These are phyloP conservation scores for Cymbomonas tetramitiformis DNA, from an alignment of 139 green algal species.

Conservation along the genomic window DNA sequence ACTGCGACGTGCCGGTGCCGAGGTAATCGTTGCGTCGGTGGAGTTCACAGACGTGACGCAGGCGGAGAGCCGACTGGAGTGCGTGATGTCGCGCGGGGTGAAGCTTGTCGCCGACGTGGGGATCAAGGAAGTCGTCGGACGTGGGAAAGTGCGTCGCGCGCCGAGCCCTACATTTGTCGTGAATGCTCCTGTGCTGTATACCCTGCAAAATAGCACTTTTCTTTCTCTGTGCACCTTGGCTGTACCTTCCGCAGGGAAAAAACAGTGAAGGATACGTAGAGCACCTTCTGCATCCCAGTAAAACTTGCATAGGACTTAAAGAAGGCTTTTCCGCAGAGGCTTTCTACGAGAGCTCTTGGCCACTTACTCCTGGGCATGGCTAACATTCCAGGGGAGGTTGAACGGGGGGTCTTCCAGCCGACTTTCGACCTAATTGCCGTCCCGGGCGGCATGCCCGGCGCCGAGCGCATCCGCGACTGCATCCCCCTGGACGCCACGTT, in stretches of 20 bases:
- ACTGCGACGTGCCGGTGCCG: conserved; percentile 47
- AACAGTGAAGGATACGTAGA: no score
- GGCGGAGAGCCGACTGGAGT: background rate
- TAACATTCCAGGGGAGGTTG: conserved; percentile 42
- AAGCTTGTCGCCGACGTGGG: conserved; percentile 61
- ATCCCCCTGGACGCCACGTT: conserved; percentile 41
- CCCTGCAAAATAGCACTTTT: no score
- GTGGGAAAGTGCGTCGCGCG: no score
- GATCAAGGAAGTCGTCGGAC: conserved; percentile 5
- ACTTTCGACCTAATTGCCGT: conserved; percentile 71
- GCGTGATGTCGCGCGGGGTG: conserved; percentile 39
- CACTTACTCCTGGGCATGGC: no score
- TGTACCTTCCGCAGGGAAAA: no score
- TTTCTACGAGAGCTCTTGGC: no score
- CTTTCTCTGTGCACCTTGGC: no score
- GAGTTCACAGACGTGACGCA: conserved; percentile 47
- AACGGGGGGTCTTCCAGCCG: background rate
- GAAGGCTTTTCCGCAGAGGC: no score
- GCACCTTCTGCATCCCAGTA: no score
- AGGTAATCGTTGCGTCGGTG: conserved; percentile 67
- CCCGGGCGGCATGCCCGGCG: conserved; percentile 84
- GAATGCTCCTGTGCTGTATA: no score
- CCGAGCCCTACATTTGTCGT: no score
- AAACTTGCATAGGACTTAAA: no score
- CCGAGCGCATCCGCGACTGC: conserved; percentile 64